Conservation (phyloP, 352 stramenopile species). For the Phytophthora pistaciae region DNA sequence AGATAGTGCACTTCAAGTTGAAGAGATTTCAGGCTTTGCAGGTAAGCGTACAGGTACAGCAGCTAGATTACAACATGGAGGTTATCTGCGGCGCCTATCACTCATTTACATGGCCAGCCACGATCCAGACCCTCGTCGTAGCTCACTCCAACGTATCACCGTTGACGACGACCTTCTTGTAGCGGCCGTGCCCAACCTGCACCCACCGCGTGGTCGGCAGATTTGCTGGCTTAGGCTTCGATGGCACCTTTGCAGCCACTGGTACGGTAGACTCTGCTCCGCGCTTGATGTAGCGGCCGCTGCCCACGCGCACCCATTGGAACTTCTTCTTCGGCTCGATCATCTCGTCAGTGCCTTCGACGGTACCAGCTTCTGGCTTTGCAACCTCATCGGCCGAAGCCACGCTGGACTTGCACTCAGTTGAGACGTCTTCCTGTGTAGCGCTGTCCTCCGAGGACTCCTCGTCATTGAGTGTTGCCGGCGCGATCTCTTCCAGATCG, state of each 20-base stretch:
- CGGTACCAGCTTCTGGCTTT: neutral
- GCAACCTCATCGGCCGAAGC: neutral
- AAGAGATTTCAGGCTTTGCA: neutral
- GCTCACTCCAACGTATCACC: neutral
- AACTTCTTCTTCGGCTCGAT: neutral
- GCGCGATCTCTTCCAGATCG: neutral
- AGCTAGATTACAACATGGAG: neutral
- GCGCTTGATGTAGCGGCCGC: constrained; percentile 28
- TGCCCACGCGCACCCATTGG: constrained; percentile 27
- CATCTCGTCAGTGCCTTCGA: neutral
- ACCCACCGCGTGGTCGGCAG: constrained; percentile 20
- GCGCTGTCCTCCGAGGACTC: neutral
- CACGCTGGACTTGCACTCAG: neutral
- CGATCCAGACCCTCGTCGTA: neutral
- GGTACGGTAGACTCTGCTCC: neutral
- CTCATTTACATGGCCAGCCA: neutral
- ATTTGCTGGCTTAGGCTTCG: neutral
- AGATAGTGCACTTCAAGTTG: neutral
- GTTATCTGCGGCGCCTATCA: neutral
- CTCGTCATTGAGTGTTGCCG: neutral
- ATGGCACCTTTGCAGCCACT: neutral
- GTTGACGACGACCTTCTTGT: constrained; percentile 26
- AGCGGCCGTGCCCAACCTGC: constrained; percentile 26
- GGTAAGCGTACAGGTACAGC: neutral
- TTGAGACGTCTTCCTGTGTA: neutral